phyloP scores from a whole-genome alignment of 371 early-diverging fungal genomes.

The Mycotypha africana region DNA sequence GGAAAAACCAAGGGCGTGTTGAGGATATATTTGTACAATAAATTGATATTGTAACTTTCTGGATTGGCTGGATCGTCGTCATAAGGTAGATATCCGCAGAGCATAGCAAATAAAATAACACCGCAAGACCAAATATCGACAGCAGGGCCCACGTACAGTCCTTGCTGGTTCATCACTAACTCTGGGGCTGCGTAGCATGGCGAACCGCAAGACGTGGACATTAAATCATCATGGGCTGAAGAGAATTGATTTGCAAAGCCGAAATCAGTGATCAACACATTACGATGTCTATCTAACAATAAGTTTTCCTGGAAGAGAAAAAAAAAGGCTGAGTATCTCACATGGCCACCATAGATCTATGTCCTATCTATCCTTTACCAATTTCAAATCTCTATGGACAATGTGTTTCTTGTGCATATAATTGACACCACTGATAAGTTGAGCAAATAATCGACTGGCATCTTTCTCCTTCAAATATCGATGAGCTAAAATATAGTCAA shows the following conservation, averaged over 20 bases:
- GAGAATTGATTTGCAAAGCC: constrained; percentile 97
- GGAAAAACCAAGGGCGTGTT: constrained; percentile 89
- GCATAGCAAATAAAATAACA: constrained; percentile 95
- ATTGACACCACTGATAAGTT: constrained; percentile 87
- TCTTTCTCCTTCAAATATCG: constrained; percentile 90
- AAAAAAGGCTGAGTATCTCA: neutral
- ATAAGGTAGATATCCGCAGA: constrained; percentile 97
- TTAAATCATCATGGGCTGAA: constrained; percentile 64
- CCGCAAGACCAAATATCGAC: constrained; percentile 97
- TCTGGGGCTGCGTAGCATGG: constrained; percentile 99
- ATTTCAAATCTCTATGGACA: constrained; percentile 95
- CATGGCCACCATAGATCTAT: no score
- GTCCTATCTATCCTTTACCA: constrained; percentile 61
- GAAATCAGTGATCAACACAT: constrained; percentile 98
- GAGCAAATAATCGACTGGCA: constrained; percentile 89
- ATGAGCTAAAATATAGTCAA: constrained; percentile 93
- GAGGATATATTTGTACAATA: constrained; percentile 93
- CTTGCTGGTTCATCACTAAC: constrained; percentile 87
- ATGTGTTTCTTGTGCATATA: constrained; percentile 87
- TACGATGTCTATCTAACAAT: constrained; percentile 80
- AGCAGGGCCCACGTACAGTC: constrained; percentile 96
- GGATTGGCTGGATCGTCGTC: constrained; percentile 98
- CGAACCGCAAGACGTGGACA: constrained; percentile 94
- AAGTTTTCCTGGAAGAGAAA: constrained; percentile 76
- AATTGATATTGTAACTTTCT: constrained; percentile 94